Percentiles rank a stretch among this genome's conserved stretches.
Conservation (phyloP, 2,329 filamentous ascomycete genomes). For the Fusarium sp. region DNA sequence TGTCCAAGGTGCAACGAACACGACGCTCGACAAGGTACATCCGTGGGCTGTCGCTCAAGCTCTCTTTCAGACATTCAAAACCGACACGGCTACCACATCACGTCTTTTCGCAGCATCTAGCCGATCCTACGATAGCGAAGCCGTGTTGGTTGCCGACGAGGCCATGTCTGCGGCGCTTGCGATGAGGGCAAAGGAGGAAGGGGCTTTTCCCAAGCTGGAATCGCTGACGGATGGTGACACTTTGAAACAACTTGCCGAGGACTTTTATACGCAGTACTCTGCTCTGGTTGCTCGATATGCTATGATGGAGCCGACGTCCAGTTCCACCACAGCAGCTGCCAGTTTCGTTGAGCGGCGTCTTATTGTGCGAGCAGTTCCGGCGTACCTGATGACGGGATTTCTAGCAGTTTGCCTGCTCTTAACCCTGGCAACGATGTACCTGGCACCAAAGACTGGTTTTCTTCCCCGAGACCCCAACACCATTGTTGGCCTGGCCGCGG, state of each 20-base stretch:
- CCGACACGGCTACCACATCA: constrained; percentile 1
- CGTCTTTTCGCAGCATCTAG: constrained; percentile 6
- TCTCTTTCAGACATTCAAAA: constrained; percentile 35
- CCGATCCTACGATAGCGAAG: constrained; percentile 37
- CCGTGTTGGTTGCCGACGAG: constrained; percentile 47
- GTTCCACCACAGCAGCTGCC: constrained; percentile 38
- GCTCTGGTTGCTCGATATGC: constrained; percentile 49
- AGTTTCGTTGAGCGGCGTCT: constrained; percentile 47
- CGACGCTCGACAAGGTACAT: constrained; percentile 31
- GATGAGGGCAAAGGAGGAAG: constrained; percentile 39
- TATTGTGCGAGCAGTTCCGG: constrained; percentile 44
- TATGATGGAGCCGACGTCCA: constrained; percentile 43
- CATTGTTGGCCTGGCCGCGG: constrained; percentile 50
- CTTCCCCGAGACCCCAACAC: constrained; percentile 51
- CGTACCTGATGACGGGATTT: constrained; percentile 48
- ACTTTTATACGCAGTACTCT: constrained; percentile 51
- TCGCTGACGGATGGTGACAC: constrained; percentile 40
- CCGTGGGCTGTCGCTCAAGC: constrained; percentile 38
- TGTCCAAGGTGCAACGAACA: constrained; percentile 19
- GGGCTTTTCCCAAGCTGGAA: constrained; percentile 32
- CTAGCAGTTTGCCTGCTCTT: constrained; percentile 45
- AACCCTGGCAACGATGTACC: constrained; percentile 25
- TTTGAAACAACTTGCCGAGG: constrained; percentile 43
- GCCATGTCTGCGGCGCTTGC: constrained; percentile 50
- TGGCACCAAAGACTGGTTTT: constrained; percentile 48